Evolutionary conservation across 805 yeast genomes (phyloP).

Genomic region (Starmerella roubikii): DNA sequence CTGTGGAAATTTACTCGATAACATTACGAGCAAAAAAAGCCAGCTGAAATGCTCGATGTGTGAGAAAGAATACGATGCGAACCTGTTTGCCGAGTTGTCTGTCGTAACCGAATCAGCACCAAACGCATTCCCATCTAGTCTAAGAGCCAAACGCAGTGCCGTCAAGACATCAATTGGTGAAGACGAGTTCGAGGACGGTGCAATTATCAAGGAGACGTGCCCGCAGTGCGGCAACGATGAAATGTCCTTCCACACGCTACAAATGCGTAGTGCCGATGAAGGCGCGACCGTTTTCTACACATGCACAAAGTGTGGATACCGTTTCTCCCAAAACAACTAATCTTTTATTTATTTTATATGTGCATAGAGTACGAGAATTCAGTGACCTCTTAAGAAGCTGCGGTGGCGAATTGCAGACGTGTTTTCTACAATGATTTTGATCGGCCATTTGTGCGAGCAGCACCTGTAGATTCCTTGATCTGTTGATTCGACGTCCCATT

Average conservation of each 20-base stretch:
- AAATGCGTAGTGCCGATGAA: constrained; percentile 95
- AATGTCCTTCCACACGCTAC: constrained; percentile 95
- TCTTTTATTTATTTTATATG: no score
- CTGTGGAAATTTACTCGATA: constrained; percentile 82
- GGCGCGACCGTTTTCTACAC: constrained; percentile 98
- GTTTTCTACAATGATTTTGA: no score
- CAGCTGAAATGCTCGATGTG: constrained; percentile 38
- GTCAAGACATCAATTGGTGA: constrained; percentile 73
- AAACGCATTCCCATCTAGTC: constrained; percentile 83
- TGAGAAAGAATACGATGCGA: constrained; percentile 30
- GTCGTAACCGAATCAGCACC: constrained; percentile 81
- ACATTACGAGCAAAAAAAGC: constrained; percentile 35
- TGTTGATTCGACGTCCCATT: no score
- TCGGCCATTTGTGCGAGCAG: no score
- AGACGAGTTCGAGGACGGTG: constrained; percentile 83
- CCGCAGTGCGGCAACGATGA: constrained; percentile 98
- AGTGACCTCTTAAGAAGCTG: no score
- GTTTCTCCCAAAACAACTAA: constrained; percentile 83
- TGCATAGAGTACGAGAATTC: no score
- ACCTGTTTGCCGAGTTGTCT: constrained; percentile 57
- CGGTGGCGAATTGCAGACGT: no score
- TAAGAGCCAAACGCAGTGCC: constrained; percentile 69
- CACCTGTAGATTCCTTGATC: no score
- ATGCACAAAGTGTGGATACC: constrained; percentile 83
- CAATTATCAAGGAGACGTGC: constrained; percentile 92